A percentile compares a stretch with the other conserved stretches of the same genome.
phyloP scores from a whole-genome alignment of 2,329 filamentous ascomycete genomes.

The Lasiodiplodia hormozganensis region DNA sequence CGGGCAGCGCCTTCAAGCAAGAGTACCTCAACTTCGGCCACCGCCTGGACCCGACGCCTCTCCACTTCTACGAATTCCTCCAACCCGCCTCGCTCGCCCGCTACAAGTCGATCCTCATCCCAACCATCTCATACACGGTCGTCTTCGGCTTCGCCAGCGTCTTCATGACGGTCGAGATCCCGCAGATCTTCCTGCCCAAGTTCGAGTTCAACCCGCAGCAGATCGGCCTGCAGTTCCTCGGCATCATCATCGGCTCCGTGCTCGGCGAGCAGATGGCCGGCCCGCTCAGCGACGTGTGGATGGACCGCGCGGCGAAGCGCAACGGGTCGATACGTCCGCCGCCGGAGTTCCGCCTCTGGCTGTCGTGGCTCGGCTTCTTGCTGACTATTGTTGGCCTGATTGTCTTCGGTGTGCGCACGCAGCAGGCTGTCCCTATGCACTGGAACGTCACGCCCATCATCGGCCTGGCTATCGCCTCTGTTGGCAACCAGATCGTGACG shows the following conservation, averaged over 20 bases:
- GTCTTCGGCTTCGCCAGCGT: conserved; percentile 63
- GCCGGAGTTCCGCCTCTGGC: conserved; percentile 65
- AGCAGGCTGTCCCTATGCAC: conserved; percentile 49
- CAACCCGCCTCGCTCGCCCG: conserved; percentile 57
- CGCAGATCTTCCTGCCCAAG: conserved; percentile 62
- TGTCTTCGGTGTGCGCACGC: conserved; percentile 61
- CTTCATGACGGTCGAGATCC: conserved; percentile 64
- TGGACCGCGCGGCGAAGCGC: conserved; percentile 50
- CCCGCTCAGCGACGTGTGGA: conserved; percentile 61
- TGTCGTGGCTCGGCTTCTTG: conserved; percentile 61
- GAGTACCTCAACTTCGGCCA: conserved; percentile 50
- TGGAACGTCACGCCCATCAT: conserved; percentile 66
- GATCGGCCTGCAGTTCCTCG: conserved; percentile 65
- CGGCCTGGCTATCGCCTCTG: conserved; percentile 58
- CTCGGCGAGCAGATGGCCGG: conserved; percentile 67
- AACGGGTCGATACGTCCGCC: conserved; percentile 40
- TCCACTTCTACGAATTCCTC: conserved; percentile 59
- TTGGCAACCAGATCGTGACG: conserved; percentile 67
- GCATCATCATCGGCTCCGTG: conserved; percentile 63
- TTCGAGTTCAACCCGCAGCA: conserved; percentile 65
- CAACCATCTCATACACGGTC: conserved; percentile 62
- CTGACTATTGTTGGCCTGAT: conserved; percentile 61
- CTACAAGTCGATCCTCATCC: conserved; percentile 58
- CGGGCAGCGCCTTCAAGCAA: conserved; percentile 51
- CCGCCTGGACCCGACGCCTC: conserved; percentile 59